Percentiles rank a stretch among this genome's conserved stretches.
Evolutionary conservation across 345 rosid genomes (phyloP).

Genomic region (Citrus maxima): DNA sequence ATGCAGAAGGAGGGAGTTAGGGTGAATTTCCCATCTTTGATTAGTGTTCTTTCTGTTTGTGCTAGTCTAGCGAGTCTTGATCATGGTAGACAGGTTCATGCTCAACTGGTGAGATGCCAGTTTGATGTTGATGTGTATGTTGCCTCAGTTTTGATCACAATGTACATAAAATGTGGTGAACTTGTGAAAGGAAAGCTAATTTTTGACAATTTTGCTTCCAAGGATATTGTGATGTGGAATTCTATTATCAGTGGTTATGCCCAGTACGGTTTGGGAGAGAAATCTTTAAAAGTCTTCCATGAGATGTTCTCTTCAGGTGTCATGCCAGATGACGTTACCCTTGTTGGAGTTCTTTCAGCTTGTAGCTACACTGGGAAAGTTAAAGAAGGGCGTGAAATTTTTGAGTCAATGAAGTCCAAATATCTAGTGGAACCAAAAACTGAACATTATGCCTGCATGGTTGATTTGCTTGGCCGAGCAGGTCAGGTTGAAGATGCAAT

Average conservation of each 20-base stretch:
- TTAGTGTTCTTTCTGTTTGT: constrained; percentile 70
- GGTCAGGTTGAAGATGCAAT: constrained; percentile 66
- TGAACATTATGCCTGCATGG: constrained; percentile 78
- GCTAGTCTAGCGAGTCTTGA: constrained; percentile 63
- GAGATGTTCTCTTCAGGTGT: constrained; percentile 55
- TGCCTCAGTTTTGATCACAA: constrained; percentile 74
- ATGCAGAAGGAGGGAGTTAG: constrained; percentile 62
- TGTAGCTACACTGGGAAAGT: constrained; percentile 75
- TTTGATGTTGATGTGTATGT: constrained; percentile 69
- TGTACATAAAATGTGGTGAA: constrained; percentile 80
- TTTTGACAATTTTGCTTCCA: constrained; percentile 51
- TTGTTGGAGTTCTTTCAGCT: constrained; percentile 73
- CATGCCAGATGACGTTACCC: constrained; percentile 65
- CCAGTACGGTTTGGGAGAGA: constrained; percentile 70
- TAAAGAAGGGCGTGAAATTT: constrained; percentile 59
- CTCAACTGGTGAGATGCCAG: constrained; percentile 52
- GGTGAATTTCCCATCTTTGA: constrained; percentile 59
- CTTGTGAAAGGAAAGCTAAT: constrained; percentile 57
- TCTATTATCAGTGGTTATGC: constrained; percentile 73
- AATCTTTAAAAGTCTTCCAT: constrained; percentile 55
- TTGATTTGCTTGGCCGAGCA: constrained; percentile 83
- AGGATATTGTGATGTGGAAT: constrained; percentile 86
- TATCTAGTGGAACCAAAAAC: constrained; percentile 44
- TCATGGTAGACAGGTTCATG: constrained; percentile 76
- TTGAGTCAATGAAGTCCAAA: constrained; percentile 59